Evolutionary conservation across 1,139 yeast species (phyloP).

Genomic region (Suzukiozyma palmioleophila): DNA sequence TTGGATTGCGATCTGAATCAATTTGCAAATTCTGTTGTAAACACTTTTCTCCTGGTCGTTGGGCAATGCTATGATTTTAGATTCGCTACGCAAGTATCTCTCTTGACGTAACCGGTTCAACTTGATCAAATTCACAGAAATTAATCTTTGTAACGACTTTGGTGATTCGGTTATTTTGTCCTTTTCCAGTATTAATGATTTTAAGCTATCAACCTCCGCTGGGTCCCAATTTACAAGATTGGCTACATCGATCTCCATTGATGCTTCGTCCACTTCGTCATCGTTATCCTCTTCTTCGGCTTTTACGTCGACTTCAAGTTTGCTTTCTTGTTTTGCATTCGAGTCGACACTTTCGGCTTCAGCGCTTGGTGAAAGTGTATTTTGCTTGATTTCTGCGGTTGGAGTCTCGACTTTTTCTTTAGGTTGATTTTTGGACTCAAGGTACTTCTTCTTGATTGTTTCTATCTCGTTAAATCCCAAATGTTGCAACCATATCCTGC

Average conservation of each 20-base stretch:
- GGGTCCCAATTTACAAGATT: conserved; percentile 38
- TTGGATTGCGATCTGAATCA: conserved; percentile 28
- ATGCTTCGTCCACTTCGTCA: not conserved
- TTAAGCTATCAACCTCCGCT: conserved; percentile 21
- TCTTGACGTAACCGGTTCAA: conserved; percentile 62
- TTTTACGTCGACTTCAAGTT: conserved; percentile 9
- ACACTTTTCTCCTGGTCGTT: conserved; percentile 24
- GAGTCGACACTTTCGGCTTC: conserved; percentile 3
- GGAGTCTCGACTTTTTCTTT: conserved; percentile 8
- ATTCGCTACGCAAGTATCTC: conserved; percentile 39
- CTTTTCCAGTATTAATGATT: conserved; percentile 24
- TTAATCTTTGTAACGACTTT: conserved; percentile 40
- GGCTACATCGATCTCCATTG: conserved; percentile 25
- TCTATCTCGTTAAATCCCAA: conserved; percentile 53
- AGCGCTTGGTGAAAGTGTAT: conserved; percentile 3
- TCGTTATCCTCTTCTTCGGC: conserved; percentile 5
- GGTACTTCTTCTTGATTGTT: conserved; percentile 28
- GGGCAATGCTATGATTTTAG: conserved; percentile 27
- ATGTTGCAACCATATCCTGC: conserved; percentile 75
- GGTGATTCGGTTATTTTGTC: conserved; percentile 24
- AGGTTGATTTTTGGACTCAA: conserved; percentile 10
- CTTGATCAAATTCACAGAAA: conserved; percentile 53
- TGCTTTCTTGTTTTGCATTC: conserved; percentile 6
- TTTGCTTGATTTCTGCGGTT: conserved; percentile 9
- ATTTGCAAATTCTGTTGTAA: conserved; percentile 41